Evolutionary conservation across 371 early-diverging fungal genomes (phyloP), one percentile per base, ranked within the genome.

Genomic region (Mucor irregularis): DNA sequence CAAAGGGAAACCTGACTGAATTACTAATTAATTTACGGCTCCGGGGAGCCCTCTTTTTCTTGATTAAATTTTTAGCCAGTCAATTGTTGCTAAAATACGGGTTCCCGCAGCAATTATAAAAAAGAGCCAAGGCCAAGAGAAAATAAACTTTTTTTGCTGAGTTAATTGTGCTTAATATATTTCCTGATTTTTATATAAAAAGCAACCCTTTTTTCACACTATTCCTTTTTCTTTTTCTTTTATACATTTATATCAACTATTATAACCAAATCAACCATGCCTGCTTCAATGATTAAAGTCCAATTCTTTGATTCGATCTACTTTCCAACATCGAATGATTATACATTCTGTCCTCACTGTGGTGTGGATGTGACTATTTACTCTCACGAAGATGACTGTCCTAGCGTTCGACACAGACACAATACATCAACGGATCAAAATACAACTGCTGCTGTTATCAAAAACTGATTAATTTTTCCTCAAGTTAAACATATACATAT

Each of bases 341-440:
- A 53, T 16, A 49, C 61, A 3, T 66, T 66, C 31, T 66, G 66
- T 40, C 61, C 66, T 11, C 38, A 57, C 10, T 66, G 66, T 44
- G 66, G 66, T 40, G 51, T 66, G 5, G 66, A 66, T 48, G 52
- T 46, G 13, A 52, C 57, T 25, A 44, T 53, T 8, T 66, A 49
- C 30, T 61, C 66, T 30, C 61, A 66, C 49, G 66, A 66, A 43
- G 61, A 56, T 39, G 53, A 56, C 16, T 66, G 66, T 45, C 55
- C 61, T 22, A 45, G 54, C 26, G 44, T 53, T 11, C 54, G 54
- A 10, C 51, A 51, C 21, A 5, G 21, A 9, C 34, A 34, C 34
- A 9, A 34, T n/a, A 4, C 8, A 3, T n/a, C 4, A 3, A 9
- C 8, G 3, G 3, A 34, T 13, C 2, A 35, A 5, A 9, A 35